Evolutionary conservation across 768 basidiomycete species (phyloP).

Genomic region (Chalciporus piperatus): DNA sequence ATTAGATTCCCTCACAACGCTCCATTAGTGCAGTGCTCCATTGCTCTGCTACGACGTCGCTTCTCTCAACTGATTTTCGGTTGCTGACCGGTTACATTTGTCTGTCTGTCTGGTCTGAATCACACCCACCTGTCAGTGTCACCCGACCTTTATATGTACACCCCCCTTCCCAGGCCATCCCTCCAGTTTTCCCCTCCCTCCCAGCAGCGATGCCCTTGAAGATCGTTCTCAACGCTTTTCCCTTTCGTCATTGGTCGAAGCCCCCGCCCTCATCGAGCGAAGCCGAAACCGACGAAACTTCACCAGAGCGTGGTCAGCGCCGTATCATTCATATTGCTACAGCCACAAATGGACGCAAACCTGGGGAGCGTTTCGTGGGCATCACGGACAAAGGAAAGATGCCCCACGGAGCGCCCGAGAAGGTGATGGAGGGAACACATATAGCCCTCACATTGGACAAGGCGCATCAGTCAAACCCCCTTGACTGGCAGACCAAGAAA

Average conservation of each 20-base stretch:
- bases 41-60: too few species aligned
- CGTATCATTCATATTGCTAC: conserved; percentile 7
- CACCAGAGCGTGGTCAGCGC: conserved; percentile 10
- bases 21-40: neutral
- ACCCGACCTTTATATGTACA: conserved; percentile 7
- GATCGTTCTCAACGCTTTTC: conserved; percentile 15
- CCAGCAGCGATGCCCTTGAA: neutral
- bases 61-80: conserved; percentile 4
- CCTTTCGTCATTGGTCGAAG: conserved; percentile 17
- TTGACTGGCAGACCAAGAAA: conserved; percentile 4
- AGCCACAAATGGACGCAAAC: conserved; percentile 2
- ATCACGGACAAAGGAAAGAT: neutral
- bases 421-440: neutral
- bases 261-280: conserved; percentile 5
- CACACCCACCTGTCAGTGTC: neutral
- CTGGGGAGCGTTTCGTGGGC: neutral
- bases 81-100: conserved; percentile 10
- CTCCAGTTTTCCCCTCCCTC: neutral
- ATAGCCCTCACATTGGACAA: conserved; percentile 1
- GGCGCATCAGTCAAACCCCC: neutral
- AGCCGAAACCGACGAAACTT: conserved; percentile 24
- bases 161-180: neutral
- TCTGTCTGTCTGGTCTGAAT: neutral
- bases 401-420: neutral
- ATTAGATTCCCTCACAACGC: neutral